Evolutionary conservation across 2,329 filamentous ascomycete genomes (phyloP).

Genomic region (Paecilomyces fulvus): DNA sequence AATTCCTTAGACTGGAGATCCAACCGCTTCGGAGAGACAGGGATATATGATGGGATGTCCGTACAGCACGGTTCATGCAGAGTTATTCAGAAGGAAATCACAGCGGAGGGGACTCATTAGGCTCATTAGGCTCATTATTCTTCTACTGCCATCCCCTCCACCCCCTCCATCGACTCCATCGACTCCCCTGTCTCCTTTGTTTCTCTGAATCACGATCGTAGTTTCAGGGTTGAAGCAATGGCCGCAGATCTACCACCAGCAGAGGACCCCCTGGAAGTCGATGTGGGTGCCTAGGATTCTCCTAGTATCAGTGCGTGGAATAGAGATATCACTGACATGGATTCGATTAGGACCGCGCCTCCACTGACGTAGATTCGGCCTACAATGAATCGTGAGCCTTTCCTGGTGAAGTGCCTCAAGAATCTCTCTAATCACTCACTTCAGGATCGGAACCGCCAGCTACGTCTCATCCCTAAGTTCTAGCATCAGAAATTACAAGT

Average conservation of each 20-base stretch:
- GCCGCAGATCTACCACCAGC: background rate
- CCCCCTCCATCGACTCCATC: background rate
- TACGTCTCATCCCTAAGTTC: background rate
- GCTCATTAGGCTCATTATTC: background rate
- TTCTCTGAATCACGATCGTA: background rate
- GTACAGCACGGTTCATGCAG: background rate
- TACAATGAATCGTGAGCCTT: background rate
- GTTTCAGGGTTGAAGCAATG: background rate
- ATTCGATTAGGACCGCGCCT: background rate
- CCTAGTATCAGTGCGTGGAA: background rate
- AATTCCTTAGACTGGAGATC: background rate
- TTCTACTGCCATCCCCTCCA: background rate
- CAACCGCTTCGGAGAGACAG: background rate
- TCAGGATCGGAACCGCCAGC: background rate
- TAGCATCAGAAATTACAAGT: slow-evolving; percentile 1
- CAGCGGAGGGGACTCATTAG: background rate
- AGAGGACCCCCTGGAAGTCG: background rate
- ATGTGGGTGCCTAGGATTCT: background rate
- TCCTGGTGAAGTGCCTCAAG: background rate
- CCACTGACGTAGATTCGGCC: background rate
- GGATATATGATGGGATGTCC: background rate
- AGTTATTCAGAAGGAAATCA: background rate
- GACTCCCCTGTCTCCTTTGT: background rate
- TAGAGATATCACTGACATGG: background rate
- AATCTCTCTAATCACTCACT: background rate